A percentile compares a stretch with the other conserved stretches of the same genome.
These are phyloP conservation scores for Kurtzmaniella quercitrusa DNA, from an alignment of 1,139 yeast genomes.

Conservation along the genomic window DNA sequence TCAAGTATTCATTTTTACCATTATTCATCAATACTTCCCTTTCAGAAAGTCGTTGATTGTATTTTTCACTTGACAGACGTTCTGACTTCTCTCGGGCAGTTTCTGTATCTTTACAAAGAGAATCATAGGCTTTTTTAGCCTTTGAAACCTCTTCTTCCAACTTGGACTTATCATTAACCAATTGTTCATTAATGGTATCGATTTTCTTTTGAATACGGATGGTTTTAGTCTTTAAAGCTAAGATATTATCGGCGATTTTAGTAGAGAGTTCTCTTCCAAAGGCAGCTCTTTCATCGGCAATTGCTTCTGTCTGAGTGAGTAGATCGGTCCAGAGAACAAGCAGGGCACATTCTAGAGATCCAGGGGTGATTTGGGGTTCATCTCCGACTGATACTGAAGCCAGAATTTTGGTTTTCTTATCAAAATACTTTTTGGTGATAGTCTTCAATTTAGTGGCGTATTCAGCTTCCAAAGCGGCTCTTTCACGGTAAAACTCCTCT, in stretches of 20 bases:
- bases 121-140: conserved; percentile 73
- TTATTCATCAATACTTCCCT: conserved; percentile 79
- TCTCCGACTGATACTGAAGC: conserved; percentile 84
- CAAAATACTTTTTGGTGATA: conserved; percentile 66
- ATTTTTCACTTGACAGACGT: conserved; percentile 53
- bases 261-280: conserved; percentile 60
- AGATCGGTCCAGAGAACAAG: conserved; percentile 93
- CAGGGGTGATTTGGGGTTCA: conserved; percentile 87
- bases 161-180: conserved; percentile 53
- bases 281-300: conserved; percentile 62
- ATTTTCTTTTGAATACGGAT: conserved; percentile 54
- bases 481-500: conserved; percentile 77
- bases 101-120: conserved; percentile 78
- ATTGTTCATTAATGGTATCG: conserved; percentile 53
- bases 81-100: conserved; percentile 69
- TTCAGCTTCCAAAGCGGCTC: conserved; percentile 79
- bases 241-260: conserved; percentile 62
- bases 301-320: conserved; percentile 75
- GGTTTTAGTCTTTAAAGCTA: conserved; percentile 50
- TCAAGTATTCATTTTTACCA: conserved; percentile 77
- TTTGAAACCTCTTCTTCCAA: conserved; percentile 65
- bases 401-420: conserved; percentile 67
- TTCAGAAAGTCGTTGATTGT: conserved; percentile 54
- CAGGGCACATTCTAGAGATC: conserved; percentile 89
- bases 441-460: conserved; percentile 66